Evolutionary conservation across 2,329 filamentous ascomycete genomes (phyloP), one percentile per base, ranked within the genome.

Genomic region (Helminthosporium solani): DNA sequence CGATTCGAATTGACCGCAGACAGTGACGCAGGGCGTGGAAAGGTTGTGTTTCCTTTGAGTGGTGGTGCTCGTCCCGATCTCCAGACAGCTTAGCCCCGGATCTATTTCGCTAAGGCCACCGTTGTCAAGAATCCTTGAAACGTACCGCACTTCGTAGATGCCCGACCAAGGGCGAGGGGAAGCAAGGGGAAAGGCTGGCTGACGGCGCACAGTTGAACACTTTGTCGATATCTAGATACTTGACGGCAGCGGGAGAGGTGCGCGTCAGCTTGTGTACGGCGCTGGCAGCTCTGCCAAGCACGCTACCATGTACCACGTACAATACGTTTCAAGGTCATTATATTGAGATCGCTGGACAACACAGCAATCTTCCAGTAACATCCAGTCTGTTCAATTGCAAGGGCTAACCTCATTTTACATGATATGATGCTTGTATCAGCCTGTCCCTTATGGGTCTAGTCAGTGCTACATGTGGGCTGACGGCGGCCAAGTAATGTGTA

Each of bases 41-140:
- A 37, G 11, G 35, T 41, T 40, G 21, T 28, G 36, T 49, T 41
- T 49, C 37, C 42, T 33, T 46, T 46, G 53, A 42, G 54, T 42
- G 19, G 57, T 56, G 54, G 59, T 57, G 46, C 7, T 18, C 3
- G 5, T 51, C 41, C 46, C 49, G 47, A 49, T 42, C 47, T 45
- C 52, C 52, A 42, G 49, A 42, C 51, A 57, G 50, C 58, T 67
- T 64, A 63, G 60, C 61, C 54, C 39, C 42, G 49, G 57, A 54
- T 56, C 60, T 57, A 59, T 60, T 57, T 61, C 60, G 64, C 60
- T 63, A 67, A 64, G 63, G 55, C 36, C 36, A 39, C 36, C 36
- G 36, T 40, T 30, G 38, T 40, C 12, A 19, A 35, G 12, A 35
- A 5, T 5, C 16, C 7, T 5, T n/a, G 33, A 35, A 3, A 7